Conservation (phyloP, 2,329 filamentous ascomycete genomes). For the Alternaria triticimaculans region DNA sequence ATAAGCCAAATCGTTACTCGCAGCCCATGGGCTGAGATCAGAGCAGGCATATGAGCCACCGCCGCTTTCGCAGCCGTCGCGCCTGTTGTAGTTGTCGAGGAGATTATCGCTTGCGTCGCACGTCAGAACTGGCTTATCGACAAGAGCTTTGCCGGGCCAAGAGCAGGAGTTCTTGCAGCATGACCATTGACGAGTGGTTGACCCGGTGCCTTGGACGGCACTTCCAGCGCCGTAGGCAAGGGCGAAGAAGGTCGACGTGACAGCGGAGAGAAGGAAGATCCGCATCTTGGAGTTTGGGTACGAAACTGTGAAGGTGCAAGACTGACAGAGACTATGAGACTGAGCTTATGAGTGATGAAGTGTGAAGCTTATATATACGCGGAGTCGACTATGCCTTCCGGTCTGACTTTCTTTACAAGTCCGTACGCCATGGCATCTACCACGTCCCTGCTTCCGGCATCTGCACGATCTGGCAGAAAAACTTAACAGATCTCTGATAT, state of each 20-base stretch:
- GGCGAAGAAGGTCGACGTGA: neutral
- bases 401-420: neutral
- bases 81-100: conserved; percentile 53
- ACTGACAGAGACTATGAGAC: too few relatives aligned
- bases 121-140: conserved; percentile 56
- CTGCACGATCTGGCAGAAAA: neutral
- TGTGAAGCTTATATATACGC: neutral
- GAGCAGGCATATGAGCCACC: conserved; percentile 60
- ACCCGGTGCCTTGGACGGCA: conserved; percentile 21
- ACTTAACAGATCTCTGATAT: neutral
- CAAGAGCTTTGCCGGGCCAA: conserved; percentile 61
- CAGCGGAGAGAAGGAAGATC: neutral
- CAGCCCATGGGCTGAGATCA: conserved; percentile 65
- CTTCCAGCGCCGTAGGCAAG: conserved; percentile 8
- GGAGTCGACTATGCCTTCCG: neutral
- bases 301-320: too few relatives aligned
- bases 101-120: conserved; percentile 62
- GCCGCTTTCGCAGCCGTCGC: conserved; percentile 60
- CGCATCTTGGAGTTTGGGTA: neutral
- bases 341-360: too few relatives aligned
- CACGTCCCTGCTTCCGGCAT: neutral
- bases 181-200: conserved; percentile 29
- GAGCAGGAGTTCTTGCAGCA: conserved; percentile 57
- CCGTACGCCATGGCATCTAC: neutral
- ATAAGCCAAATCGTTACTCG: conserved; percentile 62